Percentiles rank a stretch among this genome's conserved stretches.
Evolutionary conservation across 2,329 filamentous ascomycete species (phyloP).

Genomic region (Scorias spongiosa): DNA sequence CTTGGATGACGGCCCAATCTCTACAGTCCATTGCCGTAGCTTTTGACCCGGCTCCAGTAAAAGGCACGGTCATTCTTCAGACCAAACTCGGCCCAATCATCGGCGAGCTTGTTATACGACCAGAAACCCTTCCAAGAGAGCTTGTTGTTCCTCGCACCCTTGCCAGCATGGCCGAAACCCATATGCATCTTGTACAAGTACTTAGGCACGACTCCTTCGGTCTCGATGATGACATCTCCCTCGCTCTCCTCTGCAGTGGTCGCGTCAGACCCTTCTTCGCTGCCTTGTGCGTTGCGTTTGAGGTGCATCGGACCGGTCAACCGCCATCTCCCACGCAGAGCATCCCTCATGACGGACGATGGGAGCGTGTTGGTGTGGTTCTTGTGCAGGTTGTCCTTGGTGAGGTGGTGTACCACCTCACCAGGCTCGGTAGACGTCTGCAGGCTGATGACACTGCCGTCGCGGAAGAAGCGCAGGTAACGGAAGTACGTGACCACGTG

Average conservation of each 20-base stretch:
- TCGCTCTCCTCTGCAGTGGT: constrained; percentile 31
- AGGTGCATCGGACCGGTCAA: constrained; percentile 35
- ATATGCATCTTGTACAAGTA: constrained; percentile 80
- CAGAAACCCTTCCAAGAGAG: constrained; percentile 79
- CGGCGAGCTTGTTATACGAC: constrained; percentile 77
- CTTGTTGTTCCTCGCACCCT: constrained; percentile 62
- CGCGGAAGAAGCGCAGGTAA: constrained; percentile 86
- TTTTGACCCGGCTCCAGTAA: constrained; percentile 47
- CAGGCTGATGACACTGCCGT: constrained; percentile 69
- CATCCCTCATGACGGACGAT: constrained; percentile 50
- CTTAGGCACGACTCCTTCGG: constrained; percentile 61
- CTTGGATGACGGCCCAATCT: no score
- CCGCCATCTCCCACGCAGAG: constrained; percentile 51
- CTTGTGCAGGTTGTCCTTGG: constrained; percentile 46
- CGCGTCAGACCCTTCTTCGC: constrained; percentile 36
- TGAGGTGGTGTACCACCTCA: constrained; percentile 78
- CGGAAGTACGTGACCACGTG: constrained; percentile 97
- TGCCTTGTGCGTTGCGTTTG: constrained; percentile 13
- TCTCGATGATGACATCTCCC: constrained; percentile 67
- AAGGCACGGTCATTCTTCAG: constrained; percentile 46
- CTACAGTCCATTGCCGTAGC: constrained; percentile 23
- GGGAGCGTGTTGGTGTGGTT: constrained; percentile 25
- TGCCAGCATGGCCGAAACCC: constrained; percentile 46
- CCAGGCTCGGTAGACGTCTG: constrained; percentile 66
- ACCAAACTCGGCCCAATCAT: constrained; percentile 76